These are phyloP conservation scores for Didymella keratinophila DNA, from an alignment of 2,329 filamentous ascomycete genomes.

Conservation along the genomic window DNA sequence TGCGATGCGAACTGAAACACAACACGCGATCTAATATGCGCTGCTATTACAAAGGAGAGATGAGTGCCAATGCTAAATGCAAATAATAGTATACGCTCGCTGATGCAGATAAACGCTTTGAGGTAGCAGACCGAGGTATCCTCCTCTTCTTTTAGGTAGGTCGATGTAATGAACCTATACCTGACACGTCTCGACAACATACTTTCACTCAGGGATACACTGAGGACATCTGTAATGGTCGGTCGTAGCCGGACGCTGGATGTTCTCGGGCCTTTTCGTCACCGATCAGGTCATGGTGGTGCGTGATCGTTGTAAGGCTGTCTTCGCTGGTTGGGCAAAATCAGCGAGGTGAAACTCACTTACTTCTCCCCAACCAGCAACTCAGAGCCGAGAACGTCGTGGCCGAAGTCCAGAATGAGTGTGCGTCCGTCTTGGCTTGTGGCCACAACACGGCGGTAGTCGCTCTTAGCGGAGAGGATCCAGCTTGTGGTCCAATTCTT, in stretches of 20 bases:
- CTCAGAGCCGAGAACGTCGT: constrained; percentile 62
- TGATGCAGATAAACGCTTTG: constrained; percentile 16
- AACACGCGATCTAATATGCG: constrained; percentile 11
- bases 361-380: constrained; percentile 48
- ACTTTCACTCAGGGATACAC: neutral
- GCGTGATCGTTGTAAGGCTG: constrained; percentile 1
- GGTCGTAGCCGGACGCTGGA: constrained; percentile 1
- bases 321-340: constrained; percentile 1
- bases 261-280: neutral
- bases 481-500: constrained; percentile 96
- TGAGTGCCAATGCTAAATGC: constrained; percentile 17
- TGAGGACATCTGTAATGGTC: neutral
- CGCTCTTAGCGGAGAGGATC: constrained; percentile 95
- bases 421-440: constrained; percentile 94
- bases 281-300: constrained; percentile 4
- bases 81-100: constrained; percentile 15
- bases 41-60: constrained; percentile 21
- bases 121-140: neutral
- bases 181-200: constrained; percentile 3
- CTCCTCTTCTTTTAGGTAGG: neutral
- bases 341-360: neutral
- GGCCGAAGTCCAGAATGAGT: constrained; percentile 91
- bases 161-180: neutral
- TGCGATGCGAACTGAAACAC: neutral
- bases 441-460: constrained; percentile 92